Evolutionary conservation across 148 eudicot genomes (phyloP), one percentile per base, ranked within the genome.

Genomic region (Rhododendron molle): DNA sequence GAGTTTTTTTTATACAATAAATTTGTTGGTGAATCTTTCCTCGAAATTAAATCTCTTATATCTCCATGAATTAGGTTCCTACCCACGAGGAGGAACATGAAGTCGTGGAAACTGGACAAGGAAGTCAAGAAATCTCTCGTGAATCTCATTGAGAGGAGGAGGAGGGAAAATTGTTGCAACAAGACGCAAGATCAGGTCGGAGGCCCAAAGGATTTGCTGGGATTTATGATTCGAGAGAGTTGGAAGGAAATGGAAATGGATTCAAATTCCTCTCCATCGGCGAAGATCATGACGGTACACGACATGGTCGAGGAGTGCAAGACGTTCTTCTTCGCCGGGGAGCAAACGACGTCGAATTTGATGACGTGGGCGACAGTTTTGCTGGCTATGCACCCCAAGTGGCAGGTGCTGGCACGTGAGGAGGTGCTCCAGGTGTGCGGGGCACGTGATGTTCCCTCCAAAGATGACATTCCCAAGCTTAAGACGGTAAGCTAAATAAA

Each of bases 271-370:
- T 56, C 80, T 2, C 52, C 83, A 2, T 58, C 89, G 30, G 11
- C 89, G 0, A 80, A 87, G 21, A 92, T 95, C 46, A 92, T 96
- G 50, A 96, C 96, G 3, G 94, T 87, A 4, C 83, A 90, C 8
- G 99, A 96, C 91, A 93, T 95, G 30, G 95, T 93, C 49, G 99
- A 96, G 87, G 99, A 96, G 92, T 96, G 99, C 88, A 96, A 96
- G 91, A 95, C 92, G 50, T 95, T 96, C 88, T 96, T 95, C 91
- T 96, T 96, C 79, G 99, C 99, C 79, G 99, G 99, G 72, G 94
- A 93, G 82, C 98, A 95, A 82, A 96, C 99, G 65, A 95, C 99
- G 85, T 93, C 99, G 80, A 95, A 92, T 83, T 87, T 96, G 99
- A 91, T 96, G 93, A 96, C 99, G 83, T 96, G 99, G 99, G 95